These are phyloP conservation scores for Bonia amplexicaulis DNA, from an alignment of 176 grass and related monocot species.

Conservation along the genomic window DNA sequence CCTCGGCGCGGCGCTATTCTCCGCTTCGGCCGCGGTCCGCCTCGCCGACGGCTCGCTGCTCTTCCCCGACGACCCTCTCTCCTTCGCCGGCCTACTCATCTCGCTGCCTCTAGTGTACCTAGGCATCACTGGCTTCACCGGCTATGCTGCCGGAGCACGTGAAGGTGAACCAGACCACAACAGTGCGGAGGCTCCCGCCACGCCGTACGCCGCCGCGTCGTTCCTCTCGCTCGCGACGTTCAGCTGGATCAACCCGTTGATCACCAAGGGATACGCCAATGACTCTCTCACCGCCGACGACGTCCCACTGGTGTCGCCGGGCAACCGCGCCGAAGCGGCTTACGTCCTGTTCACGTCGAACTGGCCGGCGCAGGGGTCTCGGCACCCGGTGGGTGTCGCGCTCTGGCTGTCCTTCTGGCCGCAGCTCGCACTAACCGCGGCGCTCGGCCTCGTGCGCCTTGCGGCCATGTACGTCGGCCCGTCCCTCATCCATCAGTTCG, in stretches of 20 bases:
- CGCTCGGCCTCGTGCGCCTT: conserved; percentile 17
- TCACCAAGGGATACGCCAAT: conserved; percentile 18
- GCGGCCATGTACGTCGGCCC: conserved; percentile 43
- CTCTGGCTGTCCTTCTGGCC: conserved; percentile 42
- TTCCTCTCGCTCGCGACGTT: conserved; percentile 34
- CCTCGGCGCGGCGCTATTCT: neutral
- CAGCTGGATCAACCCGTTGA: conserved; percentile 41
- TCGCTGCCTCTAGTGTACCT: conserved; percentile 24
- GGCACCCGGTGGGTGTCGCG: conserved; percentile 36
- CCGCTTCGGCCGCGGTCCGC: neutral
- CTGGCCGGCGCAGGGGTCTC: conserved; percentile 24
- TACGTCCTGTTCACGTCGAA: conserved; percentile 23
- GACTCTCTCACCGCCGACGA: conserved; percentile 13
- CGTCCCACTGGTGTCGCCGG: conserved; percentile 13
- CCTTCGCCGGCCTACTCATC: conserved; percentile 12
- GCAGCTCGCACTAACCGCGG: conserved; percentile 14
- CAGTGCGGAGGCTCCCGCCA: neutral
- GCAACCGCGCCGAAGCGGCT: neutral
- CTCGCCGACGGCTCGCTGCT: neutral
- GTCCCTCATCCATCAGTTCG: conserved; percentile 33
- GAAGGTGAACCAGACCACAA: neutral
- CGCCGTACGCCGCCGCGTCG: conserved; percentile 28
- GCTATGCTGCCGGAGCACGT: neutral
- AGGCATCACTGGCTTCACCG: neutral
- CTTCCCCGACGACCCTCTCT: conserved; percentile 17